phyloP scores from a whole-genome alignment of 1,284 basidiomycete species.

The Singerocomus rubriflavus region DNA sequence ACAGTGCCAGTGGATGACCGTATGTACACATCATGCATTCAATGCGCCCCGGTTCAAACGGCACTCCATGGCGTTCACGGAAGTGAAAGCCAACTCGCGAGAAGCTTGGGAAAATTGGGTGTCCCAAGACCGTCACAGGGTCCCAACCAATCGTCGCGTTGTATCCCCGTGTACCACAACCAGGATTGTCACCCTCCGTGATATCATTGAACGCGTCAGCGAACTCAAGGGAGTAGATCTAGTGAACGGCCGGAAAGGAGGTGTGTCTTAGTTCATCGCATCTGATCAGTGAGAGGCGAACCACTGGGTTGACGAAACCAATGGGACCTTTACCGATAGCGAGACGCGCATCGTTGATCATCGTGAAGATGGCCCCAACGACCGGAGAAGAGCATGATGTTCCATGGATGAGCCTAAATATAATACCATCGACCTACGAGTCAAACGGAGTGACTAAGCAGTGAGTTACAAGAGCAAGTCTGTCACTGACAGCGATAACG shows the following conservation, averaged over 20 bases:
- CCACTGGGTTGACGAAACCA: slow-evolving; percentile 36
- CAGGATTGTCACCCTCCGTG: slow-evolving; percentile 39
- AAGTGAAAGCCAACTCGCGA: background rate
- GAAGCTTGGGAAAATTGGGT: background rate
- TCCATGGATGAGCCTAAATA: slow-evolving; percentile 36
- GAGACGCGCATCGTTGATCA: slow-evolving; percentile 46
- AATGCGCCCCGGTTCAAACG: too few species aligned
- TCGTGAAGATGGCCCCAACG: slow-evolving; percentile 39
- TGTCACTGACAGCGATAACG: slow-evolving; percentile 32
- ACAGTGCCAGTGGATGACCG: too few species aligned
- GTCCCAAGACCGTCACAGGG: slow-evolving; percentile 34
- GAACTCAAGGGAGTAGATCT: slow-evolving; percentile 28
- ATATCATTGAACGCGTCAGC: slow-evolving; percentile 40
- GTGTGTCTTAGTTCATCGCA: too few species aligned
- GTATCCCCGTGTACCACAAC: slow-evolving; percentile 37
- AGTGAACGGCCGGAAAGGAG: too few species aligned
- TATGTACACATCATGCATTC: too few species aligned
- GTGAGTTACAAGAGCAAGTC: background rate
- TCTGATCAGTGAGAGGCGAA: slow-evolving; percentile 6
- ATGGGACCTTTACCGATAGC: slow-evolving; percentile 37
- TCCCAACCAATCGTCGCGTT: slow-evolving; percentile 37
- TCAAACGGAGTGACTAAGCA: background rate
- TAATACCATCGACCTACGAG: slow-evolving; percentile 32
- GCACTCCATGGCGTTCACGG: too few species aligned
- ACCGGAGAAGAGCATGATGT: slow-evolving; percentile 40